Base-by-base conservation (phyloP, 345 rosid genomes). In the Acer saccharum region DNA sequence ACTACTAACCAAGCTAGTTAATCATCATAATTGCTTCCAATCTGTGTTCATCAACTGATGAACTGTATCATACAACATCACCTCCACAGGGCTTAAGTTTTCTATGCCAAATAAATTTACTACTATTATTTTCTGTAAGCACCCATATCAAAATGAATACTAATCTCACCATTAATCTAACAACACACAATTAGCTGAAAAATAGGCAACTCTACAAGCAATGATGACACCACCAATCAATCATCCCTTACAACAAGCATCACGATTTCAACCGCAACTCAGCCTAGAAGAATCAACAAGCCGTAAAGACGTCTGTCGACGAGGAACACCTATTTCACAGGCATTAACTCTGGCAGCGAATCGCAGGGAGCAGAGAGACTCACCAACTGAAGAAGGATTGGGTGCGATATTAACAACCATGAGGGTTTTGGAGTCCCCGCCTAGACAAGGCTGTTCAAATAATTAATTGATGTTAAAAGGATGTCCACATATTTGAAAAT, bases 401-500 rank as follows among this genome's bases (percentile, higher is more conserved):
- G 98, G 98, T 8, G 96, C 87, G 41, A 94, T 86, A 69, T 94
- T 92, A 25, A 94, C 98, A 74, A 94, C 88, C 98, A 92, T 94
- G 35, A 94, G 84, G 0, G 98, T 94, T 71, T 94, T 92, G 1
- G 97, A 94, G 67, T 94, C 94, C 8, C 98, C 97, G 10, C 98
- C 98, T 23, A 94, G 84, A 69, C 97, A 92, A 35, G 98, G 97
- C 98, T 94, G 98, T 46, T 29, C 44, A 69, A 11, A n/a, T 54
- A 65, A 10, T n/a, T 0, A 74, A 18, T 9, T 43, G 4, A 25
- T 44, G 48, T 50, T 65, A 62, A 20, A 72, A 39, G 23, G 10
- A 73, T 39, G 20, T 39, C 35, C 11, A 41, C 35, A 58, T 0
- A 65, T 50, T 75, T 3, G 6, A 64, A 14, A 29, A 35, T 32